Base-by-base conservation (phyloP, 177 flowering plant species). In the Vitis hybrid region DNA sequence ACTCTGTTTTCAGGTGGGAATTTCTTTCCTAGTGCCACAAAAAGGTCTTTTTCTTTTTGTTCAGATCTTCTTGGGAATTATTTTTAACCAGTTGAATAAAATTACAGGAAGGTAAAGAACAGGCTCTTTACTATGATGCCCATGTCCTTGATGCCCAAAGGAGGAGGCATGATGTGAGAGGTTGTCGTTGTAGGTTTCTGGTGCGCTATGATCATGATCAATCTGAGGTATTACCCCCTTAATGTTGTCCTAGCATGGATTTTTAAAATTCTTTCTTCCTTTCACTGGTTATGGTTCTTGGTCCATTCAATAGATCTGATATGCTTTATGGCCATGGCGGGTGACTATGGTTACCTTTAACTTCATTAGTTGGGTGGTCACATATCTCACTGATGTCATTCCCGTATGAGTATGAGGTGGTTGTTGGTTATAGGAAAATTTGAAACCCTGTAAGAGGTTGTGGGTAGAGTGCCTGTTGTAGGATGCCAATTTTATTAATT, bases 111-210 rank as follows among this genome's bases (percentile, higher is more conserved):
- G 99, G 98, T 62, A 88, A 90, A 82, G 98, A 95, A 75, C 99
- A 95, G 80, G 99, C 99, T 75, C 92, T 95, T 65, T 95, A 95
- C 81, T 95, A 84, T 82, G 98, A 95, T 80, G 99, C 99, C 18
- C 98, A 91, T 81, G 97, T 95, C 55, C 90, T 95, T 71, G 98
- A 95, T 84, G 91, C 98, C 10, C 97, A 95, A 82, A 81, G 99
- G 71, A 77, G 98, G 69, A 89, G 97, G 71, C 99, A 95, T 80
- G 99, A 95, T 83, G 89, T 88, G 10, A 88, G 99, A 77, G 99
- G 99, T 72, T 95, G 99, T 73, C 97, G 99, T 45, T 95, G 99
- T 79, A 85, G 99, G 82, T 93, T 95, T 72, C 84, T 93, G 63
- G 99, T 95, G 73, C 94, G 97, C 18, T 95, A 93, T 78, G 93